A percentile compares a stretch with the other conserved stretches of the same genome.
phyloP scores from a whole-genome alignment of 192 early-diverging fungal species.

The Piromyces finnis region DNA sequence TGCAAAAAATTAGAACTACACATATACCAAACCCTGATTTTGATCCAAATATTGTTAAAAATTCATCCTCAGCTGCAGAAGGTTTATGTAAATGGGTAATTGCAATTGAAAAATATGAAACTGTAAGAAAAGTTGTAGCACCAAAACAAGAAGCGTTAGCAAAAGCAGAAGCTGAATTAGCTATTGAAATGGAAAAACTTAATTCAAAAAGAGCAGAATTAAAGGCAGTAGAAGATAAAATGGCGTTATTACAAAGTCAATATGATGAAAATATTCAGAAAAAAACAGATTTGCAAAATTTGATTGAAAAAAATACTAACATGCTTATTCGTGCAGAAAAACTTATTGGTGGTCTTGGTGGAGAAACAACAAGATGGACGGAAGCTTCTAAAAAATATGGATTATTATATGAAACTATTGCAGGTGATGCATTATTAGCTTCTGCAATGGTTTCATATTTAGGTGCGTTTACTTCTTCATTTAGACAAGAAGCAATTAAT shows the following conservation, averaged over 20 bases:
- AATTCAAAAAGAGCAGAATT: conserved; percentile 31
- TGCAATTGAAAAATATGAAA: conserved; percentile 43
- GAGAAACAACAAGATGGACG: conserved; percentile 42
- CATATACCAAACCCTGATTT: conserved; percentile 45
- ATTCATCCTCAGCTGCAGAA: conserved; percentile 40
- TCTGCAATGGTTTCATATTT: conserved; percentile 40
- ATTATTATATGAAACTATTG: conserved; percentile 6
- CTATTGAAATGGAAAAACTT: conserved; percentile 31
- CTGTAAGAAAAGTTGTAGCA: conserved; percentile 36
- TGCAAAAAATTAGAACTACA: conserved; percentile 30
- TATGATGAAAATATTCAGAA: conserved; percentile 12
- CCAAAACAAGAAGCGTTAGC: conserved; percentile 39
- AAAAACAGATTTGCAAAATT: conserved; percentile 16
- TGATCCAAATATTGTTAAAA: conserved; percentile 38
- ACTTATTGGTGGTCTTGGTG: conserved; percentile 34
- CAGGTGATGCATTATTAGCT: conserved; percentile 33
- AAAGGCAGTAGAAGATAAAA: conserved; percentile 26
- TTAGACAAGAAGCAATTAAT: conserved; percentile 16
- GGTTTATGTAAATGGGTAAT: conserved; percentile 41
- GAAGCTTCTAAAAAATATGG: conserved; percentile 7
- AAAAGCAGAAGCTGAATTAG: conserved; percentile 30
- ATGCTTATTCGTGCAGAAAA: conserved; percentile 37
- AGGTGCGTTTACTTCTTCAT: conserved; percentile 34
- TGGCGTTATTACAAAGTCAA: conserved; percentile 15
- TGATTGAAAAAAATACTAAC: conserved; percentile 35